These are phyloP conservation scores for Trichoderma simmonsii DNA, from an alignment of 2,329 filamentous ascomycete species.

Conservation along the genomic window DNA sequence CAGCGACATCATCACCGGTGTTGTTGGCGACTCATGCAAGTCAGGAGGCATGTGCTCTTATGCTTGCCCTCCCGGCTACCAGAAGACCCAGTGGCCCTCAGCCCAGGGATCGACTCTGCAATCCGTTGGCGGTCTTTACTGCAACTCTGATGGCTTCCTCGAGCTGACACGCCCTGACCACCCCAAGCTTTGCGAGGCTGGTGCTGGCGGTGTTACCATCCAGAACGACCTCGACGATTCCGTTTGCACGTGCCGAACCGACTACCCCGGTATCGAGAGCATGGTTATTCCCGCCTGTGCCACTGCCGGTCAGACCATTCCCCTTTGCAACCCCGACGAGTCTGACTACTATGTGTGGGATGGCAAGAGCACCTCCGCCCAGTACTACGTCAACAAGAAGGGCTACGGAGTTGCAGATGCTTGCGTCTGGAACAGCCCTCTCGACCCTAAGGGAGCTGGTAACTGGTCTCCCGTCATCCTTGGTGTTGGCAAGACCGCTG, in stretches of 20 bases:
- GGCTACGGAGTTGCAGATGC: slow-evolving; percentile 64
- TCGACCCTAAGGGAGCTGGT: slow-evolving; percentile 55
- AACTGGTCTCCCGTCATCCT: slow-evolving; percentile 89
- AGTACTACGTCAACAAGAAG: slow-evolving; percentile 93
- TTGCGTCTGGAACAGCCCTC: slow-evolving; percentile 68
- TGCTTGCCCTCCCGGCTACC: slow-evolving; percentile 84
- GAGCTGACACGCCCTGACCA: slow-evolving; percentile 68
- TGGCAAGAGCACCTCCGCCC: slow-evolving; percentile 73
- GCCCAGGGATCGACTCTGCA: slow-evolving; percentile 75
- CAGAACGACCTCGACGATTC: slow-evolving; percentile 67
- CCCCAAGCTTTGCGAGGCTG: slow-evolving; percentile 70
- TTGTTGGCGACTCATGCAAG: slow-evolving; percentile 59
- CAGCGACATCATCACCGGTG: slow-evolving; percentile 61
- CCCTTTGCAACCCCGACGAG: slow-evolving; percentile 73
- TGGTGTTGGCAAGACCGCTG: slow-evolving; percentile 67
- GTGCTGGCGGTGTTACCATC: slow-evolving; percentile 67
- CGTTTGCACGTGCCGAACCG: slow-evolving; percentile 84
- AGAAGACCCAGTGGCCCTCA: slow-evolving; percentile 86
- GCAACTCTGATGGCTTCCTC: slow-evolving; percentile 69
- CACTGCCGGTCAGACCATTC: slow-evolving; percentile 53
- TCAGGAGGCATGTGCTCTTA: slow-evolving; percentile 81
- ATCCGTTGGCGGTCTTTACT: slow-evolving; percentile 85
- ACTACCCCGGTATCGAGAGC: slow-evolving; percentile 89
- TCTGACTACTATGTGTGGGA: slow-evolving; percentile 75
- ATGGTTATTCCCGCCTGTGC: slow-evolving; percentile 78